A percentile compares a stretch with the other conserved stretches of the same genome.
phyloP scores from a whole-genome alignment of 75 land plant genomes.

The Picea sitchensis region DNA sequence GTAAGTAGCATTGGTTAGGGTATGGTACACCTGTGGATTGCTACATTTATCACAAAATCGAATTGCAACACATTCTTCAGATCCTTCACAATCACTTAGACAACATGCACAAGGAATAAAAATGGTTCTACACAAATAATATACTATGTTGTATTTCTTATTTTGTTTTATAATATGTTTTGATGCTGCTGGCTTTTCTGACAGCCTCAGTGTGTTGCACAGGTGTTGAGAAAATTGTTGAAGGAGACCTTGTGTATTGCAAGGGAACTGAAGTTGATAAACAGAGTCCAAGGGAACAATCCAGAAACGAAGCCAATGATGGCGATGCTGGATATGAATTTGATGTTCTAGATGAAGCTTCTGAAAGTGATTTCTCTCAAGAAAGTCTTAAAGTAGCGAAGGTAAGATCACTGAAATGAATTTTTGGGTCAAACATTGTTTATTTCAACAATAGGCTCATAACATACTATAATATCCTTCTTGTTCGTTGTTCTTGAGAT shows the following conservation, averaged over 20 bases:
- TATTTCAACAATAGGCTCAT: neutral
- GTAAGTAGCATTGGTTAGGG: too few relatives aligned
- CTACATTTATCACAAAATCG: too few relatives aligned
- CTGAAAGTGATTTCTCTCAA: conserved; percentile 39
- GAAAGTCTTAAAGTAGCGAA: conserved; percentile 51
- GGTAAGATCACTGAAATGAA: conserved; percentile 30
- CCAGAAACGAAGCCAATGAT: conserved; percentile 30
- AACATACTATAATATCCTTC: neutral
- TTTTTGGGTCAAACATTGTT: neutral
- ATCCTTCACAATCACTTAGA: too few relatives aligned
- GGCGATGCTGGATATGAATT: conserved; percentile 17
- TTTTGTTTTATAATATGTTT: too few relatives aligned
- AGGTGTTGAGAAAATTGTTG: conserved; percentile 65
- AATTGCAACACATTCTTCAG: too few relatives aligned
- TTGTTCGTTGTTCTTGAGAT: neutral
- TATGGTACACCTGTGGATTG: too few relatives aligned
- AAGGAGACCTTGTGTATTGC: conserved; percentile 82
- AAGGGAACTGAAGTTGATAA: conserved; percentile 33
- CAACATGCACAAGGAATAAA: too few relatives aligned
- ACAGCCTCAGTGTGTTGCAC: conserved; percentile 4
- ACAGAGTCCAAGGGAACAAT: neutral
- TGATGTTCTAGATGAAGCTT: conserved; percentile 32
- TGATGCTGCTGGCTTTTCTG: neutral
- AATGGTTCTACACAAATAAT: too few relatives aligned
- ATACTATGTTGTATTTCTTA: too few relatives aligned